phyloP scores from a whole-genome alignment of 2,329 filamentous ascomycete species.

The Emergomyces africanus region DNA sequence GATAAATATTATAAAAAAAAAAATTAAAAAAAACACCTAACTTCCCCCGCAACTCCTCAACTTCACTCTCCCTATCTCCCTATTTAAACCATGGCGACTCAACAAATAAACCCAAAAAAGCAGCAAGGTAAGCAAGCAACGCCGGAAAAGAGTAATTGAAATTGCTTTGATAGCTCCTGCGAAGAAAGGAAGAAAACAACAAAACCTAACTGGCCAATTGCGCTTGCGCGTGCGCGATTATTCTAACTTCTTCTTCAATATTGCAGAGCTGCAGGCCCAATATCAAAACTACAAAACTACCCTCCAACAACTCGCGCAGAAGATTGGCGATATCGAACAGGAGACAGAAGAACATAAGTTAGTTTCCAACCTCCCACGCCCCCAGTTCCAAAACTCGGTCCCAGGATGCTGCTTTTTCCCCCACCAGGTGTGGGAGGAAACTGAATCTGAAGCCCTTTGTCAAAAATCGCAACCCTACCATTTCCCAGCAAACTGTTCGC shows the following conservation, averaged over 20 bases:
- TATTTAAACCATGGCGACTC: slow-evolving; percentile 26
- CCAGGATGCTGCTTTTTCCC: too few species aligned
- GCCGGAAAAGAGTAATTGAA: not conserved
- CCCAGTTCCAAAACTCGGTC: not conserved
- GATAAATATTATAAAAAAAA: not conserved
- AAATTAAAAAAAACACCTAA: not conserved
- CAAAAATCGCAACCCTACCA: not conserved
- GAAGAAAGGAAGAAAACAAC: not conserved
- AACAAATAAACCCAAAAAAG: slow-evolving; percentile 30
- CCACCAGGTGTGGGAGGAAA: too few species aligned
- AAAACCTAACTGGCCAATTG: not conserved
- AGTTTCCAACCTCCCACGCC: slow-evolving; percentile 25
- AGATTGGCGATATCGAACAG: slow-evolving; percentile 95
- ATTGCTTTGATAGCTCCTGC: not conserved
- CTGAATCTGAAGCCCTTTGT: not conserved
- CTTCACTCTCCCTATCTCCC: not conserved
- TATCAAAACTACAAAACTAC: slow-evolving; percentile 49
- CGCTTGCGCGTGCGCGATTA: too few species aligned
- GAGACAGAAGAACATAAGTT: slow-evolving; percentile 98
- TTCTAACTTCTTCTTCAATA: not conserved
- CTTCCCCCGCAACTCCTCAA: not conserved
- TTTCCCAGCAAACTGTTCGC: not conserved
- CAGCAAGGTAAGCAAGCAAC: slow-evolving; percentile 31
- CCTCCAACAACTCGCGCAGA: slow-evolving; percentile 84
- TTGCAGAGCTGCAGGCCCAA: slow-evolving; percentile 36